Base-by-base conservation (phyloP, 2,329 filamentous ascomycete species). In the Drechslerella coelobrocha region DNA sequence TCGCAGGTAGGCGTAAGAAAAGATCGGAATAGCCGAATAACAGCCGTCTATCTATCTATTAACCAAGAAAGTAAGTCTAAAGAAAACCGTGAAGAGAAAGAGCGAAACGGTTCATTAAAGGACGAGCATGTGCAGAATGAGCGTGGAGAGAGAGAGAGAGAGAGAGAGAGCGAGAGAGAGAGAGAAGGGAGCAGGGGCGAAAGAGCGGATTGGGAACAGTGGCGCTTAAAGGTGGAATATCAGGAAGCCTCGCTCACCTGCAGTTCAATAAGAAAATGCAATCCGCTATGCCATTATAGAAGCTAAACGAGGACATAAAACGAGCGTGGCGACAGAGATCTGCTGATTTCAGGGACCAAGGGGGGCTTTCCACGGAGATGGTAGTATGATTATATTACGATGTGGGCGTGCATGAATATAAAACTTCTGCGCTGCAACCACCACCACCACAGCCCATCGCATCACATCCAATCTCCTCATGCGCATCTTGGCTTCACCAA, bases 191-290 rank as follows among this genome's bases (percentile, higher is more conserved):
- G 56, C 60, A 37, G 39, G 19, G 55, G 24, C 48, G 48, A 45
- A n/a, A n/a, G 60, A 50, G 52, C 61, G 45, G 52, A 68, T 61
- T 23, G 63, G 63, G 63, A 51, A 69, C 63, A 12, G 50, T 37
- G 57, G 65, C 65, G 65, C 65, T 69, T 69, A 69, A 43, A 55
- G 24, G 17, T 39, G 34, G 29, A n/a, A 39, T n/a, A n/a, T n/a
- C n/a, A n/a, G 52, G 31, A 69, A 69, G 51, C 63, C 63, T 61
- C 19, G 23, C 43, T 21, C 55, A 54, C 54, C 51, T 21, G 39
- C 24, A 26, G 43, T 48, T 24, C 39, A 56, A 52, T 59, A 57
- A 31, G 24, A 53, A 55, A 26, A 47, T 47, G 37, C 21, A 55
- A 45, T 45, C 12, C 47, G 37, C 17, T 48, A 55, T 29, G 48